Evolutionary conservation across 768 basidiomycete genomes (phyloP), one percentile per base, ranked within the genome.

Genomic region (Gyrodon lividus): DNA sequence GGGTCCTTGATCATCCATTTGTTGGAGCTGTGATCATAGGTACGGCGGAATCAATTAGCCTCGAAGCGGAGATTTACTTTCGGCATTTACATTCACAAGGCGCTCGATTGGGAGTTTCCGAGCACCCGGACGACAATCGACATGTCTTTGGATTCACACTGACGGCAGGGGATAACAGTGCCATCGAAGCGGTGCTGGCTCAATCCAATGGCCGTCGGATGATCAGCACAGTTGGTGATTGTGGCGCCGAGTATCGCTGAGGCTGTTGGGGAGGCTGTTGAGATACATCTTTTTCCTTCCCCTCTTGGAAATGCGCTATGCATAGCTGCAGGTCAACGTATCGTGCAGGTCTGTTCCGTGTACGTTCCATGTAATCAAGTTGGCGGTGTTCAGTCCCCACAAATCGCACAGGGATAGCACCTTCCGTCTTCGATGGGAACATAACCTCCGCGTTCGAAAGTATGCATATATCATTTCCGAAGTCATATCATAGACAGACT

Each of bases 1-100:
- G 89, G 89, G 86, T 91, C 0, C 74, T 92, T 19, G 87, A 92
- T 70, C 87, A 91, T 46, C 63, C 68, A 6, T 86, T 79, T 56
- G 89, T 92, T 16, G 89, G 87, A 9, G 87, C 89, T 33, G 87
- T 90, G 30, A 79, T 92, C 57, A 79, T 92, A 59, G 90, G 89
- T 85, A 51, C 16, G 57, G 35, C 8, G 3, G 24, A 34, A 45
- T 50, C 34, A 46, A 53, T 40, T 48, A 45, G 46, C 43, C 23
- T 47, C 43, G 43, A 50, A 22, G 43, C 48, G 22, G 42, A 38
- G 45, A 31, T 43, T 37, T 39, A 38, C 38, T 53, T 26, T 58
- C 2, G 13, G 44, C 40, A 35, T 34, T 30, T 35, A 43, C 31
- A 49, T 34, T 30, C 38, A 43, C 31, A 49, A 91, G 89, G 89